A percentile compares a stretch with the other conserved stretches of the same genome.
phyloP scores from a whole-genome alignment of 768 basidiomycete species.

The Tephrocybe sp. region DNA sequence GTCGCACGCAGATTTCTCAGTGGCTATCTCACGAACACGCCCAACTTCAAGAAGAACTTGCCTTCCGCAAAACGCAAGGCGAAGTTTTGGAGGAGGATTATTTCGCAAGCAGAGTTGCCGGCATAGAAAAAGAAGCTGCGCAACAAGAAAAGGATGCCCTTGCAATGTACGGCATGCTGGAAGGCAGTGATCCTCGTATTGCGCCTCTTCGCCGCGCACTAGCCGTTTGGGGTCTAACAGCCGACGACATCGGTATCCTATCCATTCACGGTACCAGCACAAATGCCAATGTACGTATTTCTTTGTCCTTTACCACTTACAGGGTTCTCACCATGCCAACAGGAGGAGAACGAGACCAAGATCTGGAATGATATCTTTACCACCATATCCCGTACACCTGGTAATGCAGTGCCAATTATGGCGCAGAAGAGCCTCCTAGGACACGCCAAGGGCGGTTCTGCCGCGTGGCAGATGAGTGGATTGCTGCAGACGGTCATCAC shows the following conservation, averaged over 20 bases:
- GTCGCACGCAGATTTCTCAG: conserved; percentile 89
- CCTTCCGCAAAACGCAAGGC: conserved; percentile 52
- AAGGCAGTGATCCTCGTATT: conserved; percentile 80
- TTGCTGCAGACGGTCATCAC: conserved; percentile 80
- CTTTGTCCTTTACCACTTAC: not conserved
- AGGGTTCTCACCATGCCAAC: conserved; percentile 7
- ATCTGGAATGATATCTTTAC: conserved; percentile 96
- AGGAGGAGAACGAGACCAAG: conserved; percentile 97
- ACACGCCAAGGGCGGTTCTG: conserved; percentile 98
- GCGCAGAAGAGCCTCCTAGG: conserved; percentile 98
- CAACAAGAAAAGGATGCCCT: conserved; percentile 92
- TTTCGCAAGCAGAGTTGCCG: conserved; percentile 70
- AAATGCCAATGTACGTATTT: conserved; percentile 61
- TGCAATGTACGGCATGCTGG: conserved; percentile 94
- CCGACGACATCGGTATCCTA: conserved; percentile 88
- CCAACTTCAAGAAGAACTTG: conserved; percentile 78
- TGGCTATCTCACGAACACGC: conserved; percentile 91
- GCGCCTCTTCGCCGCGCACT: conserved; percentile 93
- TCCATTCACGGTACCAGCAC: conserved; percentile 92
- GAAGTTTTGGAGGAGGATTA: conserved; percentile 61
- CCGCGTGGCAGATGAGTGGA: conserved; percentile 95
- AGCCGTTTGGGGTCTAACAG: conserved; percentile 93
- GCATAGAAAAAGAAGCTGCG: conserved; percentile 87
- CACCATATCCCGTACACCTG: conserved; percentile 83
- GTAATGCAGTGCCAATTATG: conserved; percentile 96